Conservation (phyloP, 352 stramenopile genomes). For the Pelagophyceae sp. region DNA sequence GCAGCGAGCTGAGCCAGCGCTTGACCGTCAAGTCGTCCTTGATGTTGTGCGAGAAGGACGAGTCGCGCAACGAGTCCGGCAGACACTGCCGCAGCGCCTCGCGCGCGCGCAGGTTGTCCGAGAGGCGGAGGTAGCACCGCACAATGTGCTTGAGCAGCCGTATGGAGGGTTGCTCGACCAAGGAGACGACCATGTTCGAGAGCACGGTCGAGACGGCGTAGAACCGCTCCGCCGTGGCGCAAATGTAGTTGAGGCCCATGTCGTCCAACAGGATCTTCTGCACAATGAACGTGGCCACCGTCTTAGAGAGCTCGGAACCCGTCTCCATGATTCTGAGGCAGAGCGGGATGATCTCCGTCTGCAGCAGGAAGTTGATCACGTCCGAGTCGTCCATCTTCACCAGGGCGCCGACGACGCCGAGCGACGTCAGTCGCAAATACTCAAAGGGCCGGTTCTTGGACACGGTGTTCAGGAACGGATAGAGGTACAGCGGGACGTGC, state of each 20-base stretch:
- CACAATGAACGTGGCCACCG: constrained; percentile 97
- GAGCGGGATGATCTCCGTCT: constrained; percentile 98
- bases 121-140: constrained; percentile 89
- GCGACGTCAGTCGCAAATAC: constrained; percentile 90
- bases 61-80: constrained; percentile 78
- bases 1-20: constrained; percentile 85
- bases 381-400: constrained; percentile 99
- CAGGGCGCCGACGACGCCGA: constrained; percentile 94
- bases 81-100: constrained; percentile 92
- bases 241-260: constrained; percentile 96
- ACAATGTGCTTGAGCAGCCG: constrained; percentile 98
- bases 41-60: constrained; percentile 83
- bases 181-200: constrained; percentile 88
- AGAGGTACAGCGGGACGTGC: constrained; percentile 95
- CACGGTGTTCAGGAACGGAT: constrained; percentile 97
- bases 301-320: constrained; percentile 93
- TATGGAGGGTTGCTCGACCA: constrained; percentile 81
- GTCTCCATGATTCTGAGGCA: constrained; percentile 98
- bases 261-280: constrained; percentile 98
- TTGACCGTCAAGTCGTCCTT: constrained; percentile 91
- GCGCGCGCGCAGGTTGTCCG: constrained; percentile 69
- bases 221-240: constrained; percentile 87
- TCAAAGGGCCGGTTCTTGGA: constrained; percentile 97
- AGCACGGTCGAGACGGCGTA: constrained; percentile 80
- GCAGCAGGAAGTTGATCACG: constrained; percentile 97